A percentile compares a stretch with the other conserved stretches of the same genome.
Evolutionary conservation across 2,329 filamentous ascomycete genomes (phyloP).

Genomic region (Aspergillus flavus): DNA sequence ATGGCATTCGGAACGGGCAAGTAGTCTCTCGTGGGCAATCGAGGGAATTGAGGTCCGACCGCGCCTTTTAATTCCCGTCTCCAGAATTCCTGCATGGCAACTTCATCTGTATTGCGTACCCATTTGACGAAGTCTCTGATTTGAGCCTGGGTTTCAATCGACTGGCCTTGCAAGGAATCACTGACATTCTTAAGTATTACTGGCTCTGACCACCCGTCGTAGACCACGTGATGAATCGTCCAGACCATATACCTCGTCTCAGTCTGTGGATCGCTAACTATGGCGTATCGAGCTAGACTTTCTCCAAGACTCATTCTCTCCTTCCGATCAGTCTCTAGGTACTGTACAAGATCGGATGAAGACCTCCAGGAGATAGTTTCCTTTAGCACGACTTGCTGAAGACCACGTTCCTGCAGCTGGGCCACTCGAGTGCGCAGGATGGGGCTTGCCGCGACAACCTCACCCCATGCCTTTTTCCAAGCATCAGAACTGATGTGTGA

Average conservation of each 20-base stretch:
- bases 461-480: slow-evolving; percentile 50
- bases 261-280: slow-evolving; percentile 28
- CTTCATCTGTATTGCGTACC: slow-evolving; percentile 46
- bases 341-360: slow-evolving; percentile 25
- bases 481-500: slow-evolving; percentile 35
- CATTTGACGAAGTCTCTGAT: slow-evolving; percentile 55
- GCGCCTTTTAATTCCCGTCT: slow-evolving; percentile 48
- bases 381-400: slow-evolving; percentile 41
- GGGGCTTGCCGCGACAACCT: slow-evolving; percentile 41
- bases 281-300: slow-evolving; percentile 39
- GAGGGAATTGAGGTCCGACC: slow-evolving; percentile 53
- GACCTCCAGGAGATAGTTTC: slow-evolving; percentile 35
- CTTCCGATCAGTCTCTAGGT: slow-evolving; percentile 29
- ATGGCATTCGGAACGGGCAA: slow-evolving; percentile 48
- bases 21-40: slow-evolving; percentile 51
- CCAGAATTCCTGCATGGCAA: slow-evolving; percentile 52
- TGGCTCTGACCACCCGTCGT: slow-evolving; percentile 53
- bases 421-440: slow-evolving; percentile 52
- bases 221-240: slow-evolving; percentile 55
- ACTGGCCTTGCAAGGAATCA: slow-evolving; percentile 26
- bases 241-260: slow-evolving; percentile 47
- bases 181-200: slow-evolving; percentile 39
- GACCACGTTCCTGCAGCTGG: slow-evolving; percentile 36
- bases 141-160: slow-evolving; percentile 22
- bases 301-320: slow-evolving; percentile 39